Percentiles rank a stretch among this genome's conserved stretches.
Evolutionary conservation across 345 rosid species (phyloP).

Genomic region (Melastoma malabathricum): DNA sequence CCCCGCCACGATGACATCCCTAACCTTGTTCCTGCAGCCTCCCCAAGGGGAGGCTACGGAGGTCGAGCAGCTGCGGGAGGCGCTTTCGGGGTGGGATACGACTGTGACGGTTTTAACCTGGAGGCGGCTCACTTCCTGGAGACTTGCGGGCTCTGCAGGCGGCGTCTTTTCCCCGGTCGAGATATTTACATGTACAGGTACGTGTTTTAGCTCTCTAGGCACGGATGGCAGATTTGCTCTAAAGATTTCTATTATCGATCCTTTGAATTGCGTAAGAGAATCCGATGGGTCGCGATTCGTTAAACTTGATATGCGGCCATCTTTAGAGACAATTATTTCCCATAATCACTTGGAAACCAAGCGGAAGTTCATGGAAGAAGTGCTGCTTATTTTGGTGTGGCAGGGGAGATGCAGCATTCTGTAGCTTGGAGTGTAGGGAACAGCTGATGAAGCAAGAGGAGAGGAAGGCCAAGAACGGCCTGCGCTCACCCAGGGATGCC

Average conservation of each 20-base stretch:
- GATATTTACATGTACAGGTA: slow-evolving; percentile 92
- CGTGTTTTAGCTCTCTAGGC: neutral
- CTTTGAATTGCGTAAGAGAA: too few species aligned
- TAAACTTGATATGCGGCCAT: too few species aligned
- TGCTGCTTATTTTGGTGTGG: neutral
- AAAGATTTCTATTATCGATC: too few species aligned
- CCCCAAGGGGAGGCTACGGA: too few species aligned
- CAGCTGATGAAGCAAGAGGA: slow-evolving; percentile 59
- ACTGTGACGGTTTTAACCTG: slow-evolving; percentile 5
- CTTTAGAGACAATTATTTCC: too few species aligned
- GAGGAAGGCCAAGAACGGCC: slow-evolving; percentile 19
- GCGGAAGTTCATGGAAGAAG: too few species aligned
- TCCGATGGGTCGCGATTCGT: too few species aligned
- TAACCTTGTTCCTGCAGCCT: too few species aligned
- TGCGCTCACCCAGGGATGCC: too few species aligned
- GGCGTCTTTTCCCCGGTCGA: slow-evolving; percentile 45
- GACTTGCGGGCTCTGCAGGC: slow-evolving; percentile 64
- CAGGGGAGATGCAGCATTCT: slow-evolving; percentile 86
- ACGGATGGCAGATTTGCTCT: too few species aligned
- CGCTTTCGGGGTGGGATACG: slow-evolving; percentile 14
- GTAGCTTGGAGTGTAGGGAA: slow-evolving; percentile 77
- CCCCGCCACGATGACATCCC: neutral
- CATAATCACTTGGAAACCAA: too few species aligned
- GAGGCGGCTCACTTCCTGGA: slow-evolving; percentile 38
- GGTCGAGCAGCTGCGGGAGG: slow-evolving; percentile 8